A percentile compares a stretch with the other conserved stretches of the same genome.
These are phyloP conservation scores for Cubamyces lactineus DNA, from an alignment of 768 basidiomycete species.

Conservation along the genomic window DNA sequence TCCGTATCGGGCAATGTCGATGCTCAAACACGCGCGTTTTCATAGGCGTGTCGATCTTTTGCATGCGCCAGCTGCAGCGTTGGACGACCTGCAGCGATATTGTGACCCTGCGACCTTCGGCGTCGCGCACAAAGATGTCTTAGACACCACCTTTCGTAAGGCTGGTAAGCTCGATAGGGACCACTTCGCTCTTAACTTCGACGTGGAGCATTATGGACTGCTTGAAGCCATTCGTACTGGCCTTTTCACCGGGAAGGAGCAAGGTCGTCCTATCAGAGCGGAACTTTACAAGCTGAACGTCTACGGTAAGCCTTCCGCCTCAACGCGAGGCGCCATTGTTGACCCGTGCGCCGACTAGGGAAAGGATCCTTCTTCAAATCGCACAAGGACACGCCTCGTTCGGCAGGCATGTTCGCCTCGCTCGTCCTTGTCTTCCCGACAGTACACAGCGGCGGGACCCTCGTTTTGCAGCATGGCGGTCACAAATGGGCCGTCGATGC, in stretches of 20 bases:
- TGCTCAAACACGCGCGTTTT: not conserved
- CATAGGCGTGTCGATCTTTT: slow-evolving; percentile 25
- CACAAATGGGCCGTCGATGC: slow-evolving; percentile 38
- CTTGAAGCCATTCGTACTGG: slow-evolving; percentile 33
- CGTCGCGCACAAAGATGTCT: slow-evolving; percentile 37
- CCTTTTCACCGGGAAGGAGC: slow-evolving; percentile 32
- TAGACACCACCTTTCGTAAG: slow-evolving; percentile 48
- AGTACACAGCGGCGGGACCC: slow-evolving; percentile 47
- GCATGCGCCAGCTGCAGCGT: slow-evolving; percentile 8
- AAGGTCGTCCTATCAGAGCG: slow-evolving; percentile 28
- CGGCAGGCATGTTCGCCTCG: slow-evolving; percentile 42
- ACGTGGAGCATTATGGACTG: slow-evolving; percentile 34
- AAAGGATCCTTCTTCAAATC: slow-evolving; percentile 22
- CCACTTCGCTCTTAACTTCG: slow-evolving; percentile 41
- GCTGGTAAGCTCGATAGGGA: slow-evolving; percentile 45
- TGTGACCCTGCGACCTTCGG: slow-evolving; percentile 49
- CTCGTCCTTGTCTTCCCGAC: slow-evolving; percentile 53
- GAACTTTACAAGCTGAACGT: slow-evolving; percentile 51
- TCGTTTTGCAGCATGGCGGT: slow-evolving; percentile 35
- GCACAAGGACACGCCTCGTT: slow-evolving; percentile 20
- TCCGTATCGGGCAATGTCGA: not conserved
- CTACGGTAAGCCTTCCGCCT: slow-evolving; percentile 38
- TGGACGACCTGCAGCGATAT: slow-evolving; percentile 35
- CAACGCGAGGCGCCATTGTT: not conserved
- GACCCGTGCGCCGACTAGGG: not conserved